These are phyloP conservation scores for Barnettozyma salicaria DNA, from an alignment of 805 yeast genomes.

Conservation along the genomic window DNA sequence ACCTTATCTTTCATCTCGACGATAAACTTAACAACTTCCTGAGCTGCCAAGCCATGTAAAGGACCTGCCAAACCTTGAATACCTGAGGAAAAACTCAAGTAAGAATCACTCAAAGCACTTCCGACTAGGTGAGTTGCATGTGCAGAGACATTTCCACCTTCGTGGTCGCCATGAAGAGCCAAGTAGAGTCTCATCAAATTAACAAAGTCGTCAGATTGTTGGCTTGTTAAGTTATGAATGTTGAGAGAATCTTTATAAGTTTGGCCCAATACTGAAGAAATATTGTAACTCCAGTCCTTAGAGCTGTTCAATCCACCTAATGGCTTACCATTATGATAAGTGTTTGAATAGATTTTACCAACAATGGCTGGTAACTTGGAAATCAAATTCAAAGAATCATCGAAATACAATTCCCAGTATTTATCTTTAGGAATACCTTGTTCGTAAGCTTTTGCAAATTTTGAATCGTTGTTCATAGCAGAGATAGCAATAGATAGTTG, in stretches of 20 bases:
- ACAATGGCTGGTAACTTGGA: conserved; percentile 72
- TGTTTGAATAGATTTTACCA: conserved; percentile 66
- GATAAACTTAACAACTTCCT: conserved; percentile 75
- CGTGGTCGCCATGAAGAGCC: conserved; percentile 76
- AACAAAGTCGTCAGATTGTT: conserved; percentile 51
- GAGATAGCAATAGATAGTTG: conserved; percentile 72
- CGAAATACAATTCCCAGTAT: conserved; percentile 72
- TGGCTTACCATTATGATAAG: conserved; percentile 46
- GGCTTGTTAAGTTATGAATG: conserved; percentile 23
- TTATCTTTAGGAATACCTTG: conserved; percentile 60
- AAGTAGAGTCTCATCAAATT: conserved; percentile 68
- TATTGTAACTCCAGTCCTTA: conserved; percentile 70
- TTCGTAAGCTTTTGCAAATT: conserved; percentile 68
- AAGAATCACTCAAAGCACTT: conserved; percentile 73
- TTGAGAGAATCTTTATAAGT: conserved; percentile 33
- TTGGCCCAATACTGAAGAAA: conserved; percentile 59
- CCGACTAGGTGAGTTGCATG: conserved; percentile 81
- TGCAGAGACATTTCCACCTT: conserved; percentile 81
- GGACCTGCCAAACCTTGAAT: conserved; percentile 84
- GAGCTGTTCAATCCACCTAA: conserved; percentile 46
- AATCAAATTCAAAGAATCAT: conserved; percentile 62
- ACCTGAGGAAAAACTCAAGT: conserved; percentile 71
- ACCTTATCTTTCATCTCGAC: conserved; percentile 51
- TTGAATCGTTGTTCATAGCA: conserved; percentile 65
- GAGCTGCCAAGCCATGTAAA: conserved; percentile 80